Evolutionary conservation across 176 grass and related monocot species (phyloP).

Genomic region (Aegilops longissima): DNA sequence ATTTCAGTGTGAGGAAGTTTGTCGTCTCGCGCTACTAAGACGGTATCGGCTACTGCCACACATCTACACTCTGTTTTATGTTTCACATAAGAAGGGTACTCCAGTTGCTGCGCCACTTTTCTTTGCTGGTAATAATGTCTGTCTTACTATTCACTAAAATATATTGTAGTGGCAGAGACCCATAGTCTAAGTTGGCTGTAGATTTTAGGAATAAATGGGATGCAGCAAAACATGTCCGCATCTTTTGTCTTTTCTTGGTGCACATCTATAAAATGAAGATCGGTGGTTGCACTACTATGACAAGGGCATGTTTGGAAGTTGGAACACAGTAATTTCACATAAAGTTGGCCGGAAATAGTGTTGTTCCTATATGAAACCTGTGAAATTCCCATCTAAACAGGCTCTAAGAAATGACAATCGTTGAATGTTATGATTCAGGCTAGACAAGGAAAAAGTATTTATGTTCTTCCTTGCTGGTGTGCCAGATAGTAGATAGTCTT

Average conservation of each 20-base stretch:
- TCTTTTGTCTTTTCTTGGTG: background rate
- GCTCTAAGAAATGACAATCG: background rate
- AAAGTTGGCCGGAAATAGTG: background rate
- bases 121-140: constrained; percentile 68
- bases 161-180: background rate
- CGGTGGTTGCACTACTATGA: background rate
- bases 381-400: background rate
- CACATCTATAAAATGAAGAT: background rate
- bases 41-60: constrained; percentile 76
- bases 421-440: background rate
- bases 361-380: background rate
- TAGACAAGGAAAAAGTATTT: background rate
- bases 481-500: background rate
- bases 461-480: background rate
- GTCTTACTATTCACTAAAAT: background rate
- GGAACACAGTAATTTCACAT: background rate
- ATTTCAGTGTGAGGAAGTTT: constrained; percentile 91
- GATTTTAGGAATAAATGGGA: constrained; percentile 13
- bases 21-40: constrained; percentile 85
- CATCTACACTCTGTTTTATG: constrained; percentile 89
- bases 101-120: constrained; percentile 74
- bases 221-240: background rate
- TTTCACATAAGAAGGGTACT: constrained; percentile 73
- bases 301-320: background rate
- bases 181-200: constrained; percentile 23